These are phyloP conservation scores for Ganoderma lingzhi DNA, from an alignment of 1,284 basidiomycete species.

Conservation along the genomic window DNA sequence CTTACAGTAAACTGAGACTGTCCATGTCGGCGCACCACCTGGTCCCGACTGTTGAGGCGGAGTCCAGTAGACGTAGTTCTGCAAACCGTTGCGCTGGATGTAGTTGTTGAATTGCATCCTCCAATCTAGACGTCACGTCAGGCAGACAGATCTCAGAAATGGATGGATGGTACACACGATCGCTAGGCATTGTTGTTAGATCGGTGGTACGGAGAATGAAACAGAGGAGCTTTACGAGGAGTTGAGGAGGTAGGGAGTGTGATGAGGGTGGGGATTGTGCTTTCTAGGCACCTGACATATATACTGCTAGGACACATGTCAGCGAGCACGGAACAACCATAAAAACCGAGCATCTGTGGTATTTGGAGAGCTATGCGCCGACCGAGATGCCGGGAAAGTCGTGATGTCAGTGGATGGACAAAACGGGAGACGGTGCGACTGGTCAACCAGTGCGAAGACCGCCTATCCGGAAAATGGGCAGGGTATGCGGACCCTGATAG, in stretches of 20 bases:
- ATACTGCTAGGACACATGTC: conserved; percentile 8
- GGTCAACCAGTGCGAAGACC: conserved; percentile 22
- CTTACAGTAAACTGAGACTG: conserved; percentile 19
- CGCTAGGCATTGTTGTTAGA: conserved; percentile 16
- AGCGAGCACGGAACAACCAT: conserved; percentile 18
- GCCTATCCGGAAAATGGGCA: conserved; percentile 28
- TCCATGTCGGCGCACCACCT: conserved; percentile 30
- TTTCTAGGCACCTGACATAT: background rate
- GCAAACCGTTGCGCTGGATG: conserved; percentile 13
- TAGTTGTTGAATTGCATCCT: conserved; percentile 31
- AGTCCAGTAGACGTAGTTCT: conserved; percentile 8
- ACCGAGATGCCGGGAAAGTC: conserved; percentile 20
- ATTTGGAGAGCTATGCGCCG: conserved; percentile 24
- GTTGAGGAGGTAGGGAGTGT: background rate
- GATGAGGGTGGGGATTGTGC: background rate
- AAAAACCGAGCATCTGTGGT: conserved; percentile 24
- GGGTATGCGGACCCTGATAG: conserved; percentile 20
- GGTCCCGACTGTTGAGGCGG: conserved; percentile 18
- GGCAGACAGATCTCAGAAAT: background rate
- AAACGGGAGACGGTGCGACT: conserved; percentile 12
- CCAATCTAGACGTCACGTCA: conserved; percentile 22
- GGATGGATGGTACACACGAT: conserved; percentile 17
- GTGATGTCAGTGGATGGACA: conserved; percentile 17
- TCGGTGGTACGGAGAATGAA: background rate
- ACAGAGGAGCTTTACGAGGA: background rate